Base-by-base conservation (phyloP, 805 yeast species). In the Pichia deserticola region DNA sequence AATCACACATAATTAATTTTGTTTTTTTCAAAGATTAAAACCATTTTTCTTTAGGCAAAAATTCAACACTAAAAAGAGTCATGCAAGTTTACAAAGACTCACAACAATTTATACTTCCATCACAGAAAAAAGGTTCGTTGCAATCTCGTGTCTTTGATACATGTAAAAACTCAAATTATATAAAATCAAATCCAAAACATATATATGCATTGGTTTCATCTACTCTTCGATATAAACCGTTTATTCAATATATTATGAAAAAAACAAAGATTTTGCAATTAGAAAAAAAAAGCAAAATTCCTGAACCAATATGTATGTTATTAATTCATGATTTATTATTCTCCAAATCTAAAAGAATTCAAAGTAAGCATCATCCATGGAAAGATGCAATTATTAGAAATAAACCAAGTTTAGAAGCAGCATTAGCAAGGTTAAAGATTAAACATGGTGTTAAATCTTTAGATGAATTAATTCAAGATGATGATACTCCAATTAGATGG, bases 331-430 rank as follows among this genome's bases (percentile, higher is more conserved):
- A 92, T 67, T 70, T 89, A 47, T 65, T 90, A 6, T 75, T 93
- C 50, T 77, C 92, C 6, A 77, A 81, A 54, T 74, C 80, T 30
- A 93, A 95, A 10, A 70, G 97, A 53, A 84, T 92, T 51, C 95
- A 89, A 62, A 84, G 89, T 74, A 95, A 95, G 7, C 90, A 89
- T 59, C 89, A 84, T 53, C 86, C 92, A 0, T 74, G 89, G 51
- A 93, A 93, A 61, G 93, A 86, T 44, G 84, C 86, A 11, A 73
- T 93, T 5, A 68, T 93, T 49, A 75, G 80, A 51, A 84, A 89
- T 63, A 87, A 86, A 64, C 82, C 95, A 0, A 72, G 98, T 57
- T 70, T 92, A 45, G 81, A 80, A 50, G 90, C 95, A 1, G 98
- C 93, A 62, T 71, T 86, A 51, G 85, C 80, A 27, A 87, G 86